Conservation (phyloP, 768 basidiomycete genomes). For the Paxillus ammoniavirescens region DNA sequence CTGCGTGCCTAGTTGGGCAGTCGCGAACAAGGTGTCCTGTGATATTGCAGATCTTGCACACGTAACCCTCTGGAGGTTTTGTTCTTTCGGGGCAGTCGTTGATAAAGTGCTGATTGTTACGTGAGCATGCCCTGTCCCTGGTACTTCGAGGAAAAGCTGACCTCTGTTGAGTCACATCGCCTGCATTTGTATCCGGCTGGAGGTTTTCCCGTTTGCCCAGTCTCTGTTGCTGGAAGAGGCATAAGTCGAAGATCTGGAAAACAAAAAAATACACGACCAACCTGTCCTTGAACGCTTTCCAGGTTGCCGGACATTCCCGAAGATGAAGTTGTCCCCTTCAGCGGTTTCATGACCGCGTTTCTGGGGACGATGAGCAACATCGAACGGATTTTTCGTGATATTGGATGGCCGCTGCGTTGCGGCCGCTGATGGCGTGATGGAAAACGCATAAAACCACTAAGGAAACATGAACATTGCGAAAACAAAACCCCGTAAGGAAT, state of each 20-base stretch:
- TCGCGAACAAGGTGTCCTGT: constrained; percentile 86
- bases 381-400: constrained; percentile 71
- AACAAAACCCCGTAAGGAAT: background rate
- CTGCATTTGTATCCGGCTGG: constrained; percentile 75
- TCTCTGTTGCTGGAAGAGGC: constrained; percentile 12
- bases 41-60: constrained; percentile 86
- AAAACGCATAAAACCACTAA: constrained; percentile 98
- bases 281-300: constrained; percentile 58
- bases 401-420: constrained; percentile 53
- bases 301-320: constrained; percentile 58
- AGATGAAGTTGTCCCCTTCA: constrained; percentile 64
- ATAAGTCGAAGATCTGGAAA: background rate
- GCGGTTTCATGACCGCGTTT: constrained; percentile 55
- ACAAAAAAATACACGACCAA: constrained; percentile 26
- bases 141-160: constrained; percentile 28
- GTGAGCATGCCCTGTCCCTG: constrained; percentile 2
- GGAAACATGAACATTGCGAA: constrained; percentile 2
- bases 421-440: constrained; percentile 58
- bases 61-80: constrained; percentile 79
- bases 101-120: constrained; percentile 61
- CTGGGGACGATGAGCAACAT: constrained; percentile 31
- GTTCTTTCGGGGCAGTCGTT: constrained; percentile 71
- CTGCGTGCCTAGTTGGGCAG: constrained; percentile 76
- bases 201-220: constrained; percentile 52
- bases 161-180: constrained; percentile 75